Percentiles rank a stretch among this genome's conserved stretches.
Evolutionary conservation across 2,329 filamentous ascomycete species (phyloP).

Genomic region (Fusarium praegraminearum): DNA sequence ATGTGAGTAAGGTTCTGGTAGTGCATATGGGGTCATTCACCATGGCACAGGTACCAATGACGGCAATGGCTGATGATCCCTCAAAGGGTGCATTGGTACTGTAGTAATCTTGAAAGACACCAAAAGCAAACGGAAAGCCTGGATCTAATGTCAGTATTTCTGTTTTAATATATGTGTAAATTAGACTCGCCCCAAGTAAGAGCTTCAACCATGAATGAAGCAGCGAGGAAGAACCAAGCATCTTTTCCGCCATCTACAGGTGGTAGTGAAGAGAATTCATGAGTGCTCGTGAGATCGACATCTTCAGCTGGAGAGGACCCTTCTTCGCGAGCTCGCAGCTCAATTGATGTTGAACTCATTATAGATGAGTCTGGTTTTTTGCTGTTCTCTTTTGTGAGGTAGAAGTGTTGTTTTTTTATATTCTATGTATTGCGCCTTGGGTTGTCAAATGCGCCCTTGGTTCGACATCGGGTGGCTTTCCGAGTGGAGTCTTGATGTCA

Average conservation of each 20-base stretch:
- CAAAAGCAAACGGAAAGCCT: slow-evolving; percentile 77
- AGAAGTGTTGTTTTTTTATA: background rate
- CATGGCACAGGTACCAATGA: slow-evolving; percentile 74
- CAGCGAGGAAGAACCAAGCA: slow-evolving; percentile 52
- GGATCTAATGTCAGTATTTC: fast-evolving
- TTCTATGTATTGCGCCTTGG: background rate
- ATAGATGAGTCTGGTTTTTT: fast-evolving
- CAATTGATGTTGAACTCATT: slow-evolving; percentile 18
- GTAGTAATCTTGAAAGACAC: slow-evolving; percentile 79
- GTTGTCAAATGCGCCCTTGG: slow-evolving; percentile 1
- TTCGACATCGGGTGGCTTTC: background rate
- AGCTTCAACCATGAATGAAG: slow-evolving; percentile 51
- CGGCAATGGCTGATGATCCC: slow-evolving; percentile 65
- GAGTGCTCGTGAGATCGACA: background rate
- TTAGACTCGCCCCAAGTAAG: slow-evolving; percentile 50
- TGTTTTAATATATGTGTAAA: fast-evolving
- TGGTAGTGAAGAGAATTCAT: slow-evolving; percentile 37
- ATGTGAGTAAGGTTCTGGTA: background rate
- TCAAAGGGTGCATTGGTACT: slow-evolving; percentile 68
- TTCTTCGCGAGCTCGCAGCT: slow-evolving; percentile 5
- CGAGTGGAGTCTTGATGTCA: background rate
- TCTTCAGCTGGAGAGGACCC: background rate
- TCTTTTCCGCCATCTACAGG: slow-evolving; percentile 51
- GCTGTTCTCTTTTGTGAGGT: fast-evolving
- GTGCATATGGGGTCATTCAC: slow-evolving; percentile 49